These are phyloP conservation scores for Fraxinus sp. DNA, from an alignment of 305 asterid genomes.

Conservation along the genomic window DNA sequence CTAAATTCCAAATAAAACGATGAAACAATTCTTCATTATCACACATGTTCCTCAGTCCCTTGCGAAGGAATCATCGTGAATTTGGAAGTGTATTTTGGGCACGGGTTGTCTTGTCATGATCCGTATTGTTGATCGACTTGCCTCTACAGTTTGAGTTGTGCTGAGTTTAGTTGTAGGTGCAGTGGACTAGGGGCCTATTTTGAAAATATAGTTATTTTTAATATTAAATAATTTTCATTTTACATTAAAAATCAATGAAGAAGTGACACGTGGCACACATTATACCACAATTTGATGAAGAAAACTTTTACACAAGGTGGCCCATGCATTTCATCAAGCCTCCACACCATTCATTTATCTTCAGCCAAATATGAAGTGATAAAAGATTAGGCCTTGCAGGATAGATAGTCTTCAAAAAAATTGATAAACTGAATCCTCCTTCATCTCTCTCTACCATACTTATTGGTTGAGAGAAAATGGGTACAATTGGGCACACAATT, in stretches of 20 bases:
- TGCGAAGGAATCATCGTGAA: not conserved
- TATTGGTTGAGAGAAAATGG: slow-evolving; percentile 46
- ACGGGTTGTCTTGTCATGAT: not conserved
- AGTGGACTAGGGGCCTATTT: not conserved
- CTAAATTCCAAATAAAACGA: not conserved
- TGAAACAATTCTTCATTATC: not conserved
- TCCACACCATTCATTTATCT: not conserved
- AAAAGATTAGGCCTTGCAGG: not conserved
- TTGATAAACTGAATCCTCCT: not conserved
- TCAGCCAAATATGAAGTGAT: not conserved
- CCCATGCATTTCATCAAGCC: not conserved
- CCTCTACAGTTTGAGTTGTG: not conserved
- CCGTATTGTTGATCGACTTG: not conserved
- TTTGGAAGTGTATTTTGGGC: not conserved
- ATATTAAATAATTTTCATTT: not conserved
- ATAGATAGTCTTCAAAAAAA: slow-evolving; percentile 8
- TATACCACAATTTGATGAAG: not conserved
- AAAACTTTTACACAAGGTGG: not conserved
- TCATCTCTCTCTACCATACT: not conserved
- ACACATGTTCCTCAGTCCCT: not conserved
- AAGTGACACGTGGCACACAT: not conserved
- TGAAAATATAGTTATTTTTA: not conserved
- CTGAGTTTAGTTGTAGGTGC: not conserved
- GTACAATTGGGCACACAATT: slow-evolving; percentile 43
- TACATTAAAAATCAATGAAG: not conserved